Percentiles rank a stretch among this genome's conserved stretches.
phyloP scores from a whole-genome alignment of 2,329 filamentous ascomycete species.

The Xylariaceae sp. region DNA sequence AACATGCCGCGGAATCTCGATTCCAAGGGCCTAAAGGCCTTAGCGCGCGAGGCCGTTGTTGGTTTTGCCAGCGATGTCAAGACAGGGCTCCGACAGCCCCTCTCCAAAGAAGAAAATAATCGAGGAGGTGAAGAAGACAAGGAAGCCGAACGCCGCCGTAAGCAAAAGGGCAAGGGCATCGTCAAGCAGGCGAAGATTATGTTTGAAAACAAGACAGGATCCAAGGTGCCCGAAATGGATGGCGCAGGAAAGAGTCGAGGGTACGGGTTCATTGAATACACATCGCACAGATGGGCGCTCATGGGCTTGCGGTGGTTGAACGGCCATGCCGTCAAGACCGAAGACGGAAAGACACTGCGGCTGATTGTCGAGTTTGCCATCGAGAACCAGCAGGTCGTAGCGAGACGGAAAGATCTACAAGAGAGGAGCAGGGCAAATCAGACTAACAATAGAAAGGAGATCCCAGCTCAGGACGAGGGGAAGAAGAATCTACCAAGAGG shows the following conservation, averaged over 20 bases:
- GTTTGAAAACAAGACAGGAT: slow-evolving; percentile 85
- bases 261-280: slow-evolving; percentile 98
- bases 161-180: slow-evolving; percentile 81
- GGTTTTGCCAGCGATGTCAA: slow-evolving; percentile 93
- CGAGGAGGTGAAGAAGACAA: slow-evolving; percentile 82
- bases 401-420: slow-evolving; percentile 70
- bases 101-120: slow-evolving; percentile 88
- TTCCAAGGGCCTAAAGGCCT: slow-evolving; percentile 87
- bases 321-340: slow-evolving; percentile 68
- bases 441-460: slow-evolving; percentile 12
- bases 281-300: slow-evolving; percentile 88
- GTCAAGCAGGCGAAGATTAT: slow-evolving; percentile 95
- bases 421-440: slow-evolving; percentile 31
- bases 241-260: slow-evolving; percentile 86
- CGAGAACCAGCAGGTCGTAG: slow-evolving; percentile 96
- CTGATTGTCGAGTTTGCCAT: slow-evolving; percentile 97
- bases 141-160: slow-evolving; percentile 80
- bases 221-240: slow-evolving; percentile 78
- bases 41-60: slow-evolving; percentile 91
- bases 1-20: slow-evolving; percentile 86
- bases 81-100: slow-evolving; percentile 72
- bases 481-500: slow-evolving; percentile 28
- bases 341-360: slow-evolving; percentile 80
- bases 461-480: slow-evolving; percentile 14
- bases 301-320: slow-evolving; percentile 97